Conservation (phyloP, 83 land plant genomes). For the Diphasiastrum complanatum region DNA sequence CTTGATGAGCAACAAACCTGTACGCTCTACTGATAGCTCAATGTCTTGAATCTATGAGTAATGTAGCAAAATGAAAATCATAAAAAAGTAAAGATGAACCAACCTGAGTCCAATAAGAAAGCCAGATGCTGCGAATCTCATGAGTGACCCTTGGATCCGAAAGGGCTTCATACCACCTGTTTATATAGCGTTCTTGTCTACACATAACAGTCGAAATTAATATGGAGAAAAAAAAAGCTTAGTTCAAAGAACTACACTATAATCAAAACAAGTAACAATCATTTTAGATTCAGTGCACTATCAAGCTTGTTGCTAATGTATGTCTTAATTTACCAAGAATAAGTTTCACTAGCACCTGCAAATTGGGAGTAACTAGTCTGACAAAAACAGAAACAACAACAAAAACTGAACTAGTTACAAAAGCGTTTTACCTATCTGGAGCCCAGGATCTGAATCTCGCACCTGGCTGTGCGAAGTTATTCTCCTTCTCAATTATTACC, state of each 20-base stretch:
- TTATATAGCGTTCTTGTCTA: constrained; percentile 74
- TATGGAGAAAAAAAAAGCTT: constrained; percentile 22
- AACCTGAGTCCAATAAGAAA: constrained; percentile 74
- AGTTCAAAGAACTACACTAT: not conserved
- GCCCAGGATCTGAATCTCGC: constrained; percentile 57
- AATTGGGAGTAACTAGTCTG: too few relatives aligned
- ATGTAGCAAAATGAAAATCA: too few relatives aligned
- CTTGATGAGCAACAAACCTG: too few relatives aligned
- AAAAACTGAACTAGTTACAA: too few relatives aligned
- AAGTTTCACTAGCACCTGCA: too few relatives aligned
- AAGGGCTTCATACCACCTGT: constrained; percentile 49
- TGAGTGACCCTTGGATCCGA: constrained; percentile 70
- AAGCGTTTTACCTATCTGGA: constrained; percentile 49
- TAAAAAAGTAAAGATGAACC: not conserved
- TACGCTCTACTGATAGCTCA: too few relatives aligned
- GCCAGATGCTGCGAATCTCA: constrained; percentile 75
- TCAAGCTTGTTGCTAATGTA: too few relatives aligned
- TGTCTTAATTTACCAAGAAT: too few relatives aligned
- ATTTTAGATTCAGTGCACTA: not conserved
- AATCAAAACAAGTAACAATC: constrained; percentile 23
- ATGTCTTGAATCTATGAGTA: too few relatives aligned
- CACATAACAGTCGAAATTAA: constrained; percentile 5
- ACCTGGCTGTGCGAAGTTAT: constrained; percentile 84
- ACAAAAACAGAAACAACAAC: too few relatives aligned
- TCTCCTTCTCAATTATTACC: constrained; percentile 70